Conservation (phyloP, 2,329 filamentous ascomycete genomes). For the Neopestalotiopsis clavispora region DNA sequence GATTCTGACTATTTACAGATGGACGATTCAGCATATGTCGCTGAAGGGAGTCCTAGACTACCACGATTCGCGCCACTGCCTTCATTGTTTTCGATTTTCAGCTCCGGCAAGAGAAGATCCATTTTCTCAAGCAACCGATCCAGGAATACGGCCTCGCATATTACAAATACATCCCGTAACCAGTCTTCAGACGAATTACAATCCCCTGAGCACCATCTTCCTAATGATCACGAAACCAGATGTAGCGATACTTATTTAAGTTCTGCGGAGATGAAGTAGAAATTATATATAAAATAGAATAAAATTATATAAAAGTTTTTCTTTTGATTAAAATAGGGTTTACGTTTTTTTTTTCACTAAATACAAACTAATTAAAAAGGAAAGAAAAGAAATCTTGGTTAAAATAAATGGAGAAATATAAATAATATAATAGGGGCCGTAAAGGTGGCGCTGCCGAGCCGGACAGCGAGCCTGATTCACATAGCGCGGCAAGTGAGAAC, state of each 20-base stretch:
- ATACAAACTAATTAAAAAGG: too few species aligned
- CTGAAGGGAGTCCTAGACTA: background rate
- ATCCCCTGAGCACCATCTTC: background rate
- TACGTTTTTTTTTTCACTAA: too few species aligned
- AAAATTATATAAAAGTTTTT: too few species aligned
- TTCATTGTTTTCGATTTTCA: conserved; percentile 7
- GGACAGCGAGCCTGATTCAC: background rate
- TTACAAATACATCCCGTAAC: background rate
- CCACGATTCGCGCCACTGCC: conserved; percentile 1
- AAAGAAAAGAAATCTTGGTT: too few species aligned
- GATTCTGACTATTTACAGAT: background rate
- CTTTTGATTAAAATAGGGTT: too few species aligned
- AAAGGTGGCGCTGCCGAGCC: background rate
- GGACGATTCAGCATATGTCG: background rate
- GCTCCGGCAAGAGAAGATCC: background rate
- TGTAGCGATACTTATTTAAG: background rate
- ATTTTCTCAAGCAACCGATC: background rate
- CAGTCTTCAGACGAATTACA: background rate
- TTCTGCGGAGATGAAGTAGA: background rate
- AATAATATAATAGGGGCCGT: background rate
- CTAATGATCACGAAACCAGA: background rate
- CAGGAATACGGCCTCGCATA: background rate
- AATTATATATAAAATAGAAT: too few species aligned
- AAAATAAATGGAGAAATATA: too few species aligned
- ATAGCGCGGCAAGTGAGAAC: background rate